Conservation (phyloP, 192 early-diverging fungal species). For the Piromyces sp. region DNA sequence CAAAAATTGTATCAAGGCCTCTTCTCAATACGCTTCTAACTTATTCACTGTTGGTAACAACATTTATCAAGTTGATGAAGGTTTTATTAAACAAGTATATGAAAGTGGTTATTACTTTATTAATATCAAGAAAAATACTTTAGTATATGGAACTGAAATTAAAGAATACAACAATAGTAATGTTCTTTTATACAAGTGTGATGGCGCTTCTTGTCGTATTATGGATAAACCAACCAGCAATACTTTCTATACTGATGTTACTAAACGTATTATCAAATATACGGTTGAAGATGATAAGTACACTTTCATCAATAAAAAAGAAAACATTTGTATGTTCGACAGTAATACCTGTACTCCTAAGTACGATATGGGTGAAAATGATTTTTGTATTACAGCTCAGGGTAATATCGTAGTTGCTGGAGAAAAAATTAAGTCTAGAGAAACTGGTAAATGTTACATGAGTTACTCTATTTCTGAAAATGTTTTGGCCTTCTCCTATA, state of each 20-base stretch:
- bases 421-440: not conserved
- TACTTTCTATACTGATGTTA: not conserved
- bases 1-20: not conserved
- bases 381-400: not conserved
- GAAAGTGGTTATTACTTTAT: not conserved
- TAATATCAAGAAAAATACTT: not conserved
- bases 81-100: not conserved
- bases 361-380: not conserved
- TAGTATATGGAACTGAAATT: not conserved
- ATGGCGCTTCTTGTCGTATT: not conserved
- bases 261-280: not conserved
- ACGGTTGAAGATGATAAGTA: not conserved
- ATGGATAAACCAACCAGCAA: not conserved
- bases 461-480: not conserved
- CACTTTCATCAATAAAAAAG: not conserved
- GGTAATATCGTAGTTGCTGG: not conserved
- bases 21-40: not conserved
- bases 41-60: not conserved
- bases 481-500: not conserved
- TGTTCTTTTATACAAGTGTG: not conserved
- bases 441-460: not conserved
- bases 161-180: not conserved
- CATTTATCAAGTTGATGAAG: not conserved
- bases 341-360: not conserved
- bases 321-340: not conserved